A percentile compares a stretch with the other conserved stretches of the same genome.
These are phyloP conservation scores for Fusarium concolor DNA, from an alignment of 2,329 filamentous ascomycete genomes.

Conservation along the genomic window DNA sequence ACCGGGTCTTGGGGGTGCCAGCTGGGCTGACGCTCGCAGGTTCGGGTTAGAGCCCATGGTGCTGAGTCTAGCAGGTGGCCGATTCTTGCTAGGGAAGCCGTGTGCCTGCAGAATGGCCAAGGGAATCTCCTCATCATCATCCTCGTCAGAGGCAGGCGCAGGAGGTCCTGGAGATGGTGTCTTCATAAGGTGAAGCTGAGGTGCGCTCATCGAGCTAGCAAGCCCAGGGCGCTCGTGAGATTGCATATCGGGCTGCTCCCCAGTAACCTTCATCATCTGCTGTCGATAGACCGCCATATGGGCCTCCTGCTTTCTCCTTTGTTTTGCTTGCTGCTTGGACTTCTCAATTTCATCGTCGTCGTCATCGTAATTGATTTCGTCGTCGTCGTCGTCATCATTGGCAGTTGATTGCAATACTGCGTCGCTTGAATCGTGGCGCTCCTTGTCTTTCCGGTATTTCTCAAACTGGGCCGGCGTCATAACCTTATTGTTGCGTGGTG, in stretches of 20 bases:
- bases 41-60: conserved; percentile 78
- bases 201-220: conserved; percentile 70
- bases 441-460: conserved; percentile 79
- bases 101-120: conserved; percentile 88
- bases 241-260: conserved; percentile 63
- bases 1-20: conserved; percentile 61
- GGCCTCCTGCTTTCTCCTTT: conserved; percentile 88
- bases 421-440: conserved; percentile 63
- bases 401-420: conserved; percentile 58
- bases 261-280: conserved; percentile 96
- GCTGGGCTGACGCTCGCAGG: conserved; percentile 66
- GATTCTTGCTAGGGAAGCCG: conserved; percentile 83
- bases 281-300: conserved; percentile 91
- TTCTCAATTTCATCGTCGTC: conserved; percentile 85
- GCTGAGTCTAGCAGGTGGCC: conserved; percentile 76
- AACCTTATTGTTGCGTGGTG: conserved; percentile 75
- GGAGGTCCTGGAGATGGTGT: conserved; percentile 53
- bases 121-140: conserved; percentile 91
- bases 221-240: conserved; percentile 65
- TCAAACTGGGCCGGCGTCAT: conserved; percentile 94
- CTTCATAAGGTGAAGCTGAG: conserved; percentile 63
- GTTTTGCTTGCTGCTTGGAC: conserved; percentile 76
- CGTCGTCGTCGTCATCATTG: conserved; percentile 72
- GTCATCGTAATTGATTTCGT: conserved; percentile 74
- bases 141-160: conserved; percentile 75